Conservation (phyloP, 2,329 filamentous ascomycete genomes). For the Camptophora hylomeconis region DNA sequence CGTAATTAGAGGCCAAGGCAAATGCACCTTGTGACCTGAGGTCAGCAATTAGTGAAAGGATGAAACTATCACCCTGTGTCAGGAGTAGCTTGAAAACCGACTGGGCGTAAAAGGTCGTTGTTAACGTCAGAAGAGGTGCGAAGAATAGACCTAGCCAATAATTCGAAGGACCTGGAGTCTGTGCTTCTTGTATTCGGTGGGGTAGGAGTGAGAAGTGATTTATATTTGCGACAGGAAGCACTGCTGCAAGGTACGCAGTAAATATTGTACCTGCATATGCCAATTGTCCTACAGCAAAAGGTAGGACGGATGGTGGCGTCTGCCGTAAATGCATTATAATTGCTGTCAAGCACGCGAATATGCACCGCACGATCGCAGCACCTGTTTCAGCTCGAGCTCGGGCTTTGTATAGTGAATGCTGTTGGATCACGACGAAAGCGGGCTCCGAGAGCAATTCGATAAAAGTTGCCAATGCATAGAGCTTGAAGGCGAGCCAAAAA, state of each 20-base stretch:
- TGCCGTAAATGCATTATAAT: conserved; percentile 33
- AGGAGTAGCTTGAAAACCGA: conserved; percentile 83
- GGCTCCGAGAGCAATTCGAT: conserved; percentile 79
- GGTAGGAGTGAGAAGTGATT: conserved; percentile 59
- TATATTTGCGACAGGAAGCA: conserved; percentile 40
- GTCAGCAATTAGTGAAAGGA: conserved; percentile 66
- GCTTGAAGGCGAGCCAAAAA: conserved; percentile 41
- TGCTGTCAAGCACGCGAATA: conserved; percentile 58
- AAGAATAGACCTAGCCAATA: conserved; percentile 54
- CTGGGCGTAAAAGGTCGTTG: conserved; percentile 74
- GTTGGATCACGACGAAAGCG: conserved; percentile 76
- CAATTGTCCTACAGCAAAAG: conserved; percentile 79
- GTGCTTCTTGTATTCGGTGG: conserved; percentile 22
- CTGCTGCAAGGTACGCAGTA: conserved; percentile 53
- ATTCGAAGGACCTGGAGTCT: conserved; percentile 17
- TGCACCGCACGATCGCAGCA: conserved; percentile 66
- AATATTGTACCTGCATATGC: conserved; percentile 59
- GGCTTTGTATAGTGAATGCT: conserved; percentile 64
- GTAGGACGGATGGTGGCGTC: conserved; percentile 58
- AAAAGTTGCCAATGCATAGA: conserved; percentile 45
- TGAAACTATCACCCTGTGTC: conserved; percentile 85
- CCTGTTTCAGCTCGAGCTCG: conserved; percentile 72
- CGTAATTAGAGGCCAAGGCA: conserved; percentile 87
- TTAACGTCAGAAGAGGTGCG: conserved; percentile 55
- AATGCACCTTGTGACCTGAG: conserved; percentile 80